Base-by-base conservation (phyloP, 768 basidiomycete species). In the Leucosporidium creatinivorum region DNA sequence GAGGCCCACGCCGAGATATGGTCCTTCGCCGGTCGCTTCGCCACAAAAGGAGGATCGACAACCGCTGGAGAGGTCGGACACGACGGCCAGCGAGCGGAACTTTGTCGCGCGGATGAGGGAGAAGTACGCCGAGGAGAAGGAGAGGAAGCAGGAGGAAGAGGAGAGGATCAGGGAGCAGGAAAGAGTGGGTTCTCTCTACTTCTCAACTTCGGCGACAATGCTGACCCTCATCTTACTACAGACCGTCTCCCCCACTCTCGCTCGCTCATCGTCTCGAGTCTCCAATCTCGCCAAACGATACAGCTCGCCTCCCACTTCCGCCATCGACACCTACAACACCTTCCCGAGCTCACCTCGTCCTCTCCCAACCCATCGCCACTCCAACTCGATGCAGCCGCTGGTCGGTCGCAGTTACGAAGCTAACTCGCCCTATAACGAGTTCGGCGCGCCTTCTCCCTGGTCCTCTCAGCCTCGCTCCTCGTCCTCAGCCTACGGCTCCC, bases 21-120 rank as follows among this genome's bases (percentile, higher is more conserved):
- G 39, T 3, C 39, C 39, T 13, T 44, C 39, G 39, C 39, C 39
- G 3, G 13, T 13, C 2, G 6, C 39, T 7, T 44, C 39, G 13
- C 39, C 39, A 44, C 39, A 23, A 18, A 23, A 18, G 23, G 28
- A 18, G 26, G 26, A 23, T 48, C 33, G 62, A 28, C 36, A 44
- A 44, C 8, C 13, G 39, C 36, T 36, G 21, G 50, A 56, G 19
- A 25, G 48, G 17, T 6, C 8, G 1, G 56, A 28, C 30, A 48
- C 21, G 19, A 19, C 31, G 50, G 39, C 51, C 58, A 58, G 63
- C 21, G 60, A 67, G 47, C 57, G 65, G 28, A 68, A 61, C 30
- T 72, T 72, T n/a, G 70, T 72, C 0, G 67, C 64, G 52, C 31
- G 60, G 39, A 72, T 72, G 70, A 66, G 64, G 58, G 51, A 48